Evolutionary conservation across 164 flowering plant genomes (phyloP).

Genomic region (Macadamia integrifolia): DNA sequence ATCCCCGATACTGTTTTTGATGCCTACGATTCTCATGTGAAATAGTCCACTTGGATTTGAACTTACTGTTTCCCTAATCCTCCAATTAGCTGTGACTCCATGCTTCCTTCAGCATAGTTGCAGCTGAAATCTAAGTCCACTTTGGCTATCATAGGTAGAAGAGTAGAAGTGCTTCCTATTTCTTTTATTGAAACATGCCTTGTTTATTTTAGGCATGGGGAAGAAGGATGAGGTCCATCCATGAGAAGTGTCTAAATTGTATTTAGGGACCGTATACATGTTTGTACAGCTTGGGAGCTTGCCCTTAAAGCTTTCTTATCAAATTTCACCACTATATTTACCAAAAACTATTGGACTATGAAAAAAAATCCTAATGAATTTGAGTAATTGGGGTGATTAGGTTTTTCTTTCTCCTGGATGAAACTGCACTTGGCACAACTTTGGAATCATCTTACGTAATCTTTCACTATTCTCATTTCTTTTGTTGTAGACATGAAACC

Average conservation of each 20-base stretch:
- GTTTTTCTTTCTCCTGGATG: too few species aligned
- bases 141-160: conserved; percentile 3
- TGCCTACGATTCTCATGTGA: conserved; percentile 38
- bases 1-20: conserved; percentile 53
- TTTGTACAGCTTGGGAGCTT: conserved; percentile 29
- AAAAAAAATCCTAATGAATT: too few species aligned
- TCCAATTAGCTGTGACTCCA: neutral
- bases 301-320: neutral
- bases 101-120: neutral
- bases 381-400: too few species aligned
- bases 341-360: too few species aligned
- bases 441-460: too few species aligned
- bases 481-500: too few species aligned
- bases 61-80: neutral
- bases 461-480: too few species aligned
- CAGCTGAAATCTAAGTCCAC: neutral
- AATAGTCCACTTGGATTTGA: conserved; percentile 5
- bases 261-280: conserved; percentile 35
- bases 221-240: conserved; percentile 23
- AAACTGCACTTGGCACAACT: too few species aligned
- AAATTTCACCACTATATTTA: too few species aligned
- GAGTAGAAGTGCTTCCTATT: neutral
- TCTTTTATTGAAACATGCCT: conserved; percentile 21
- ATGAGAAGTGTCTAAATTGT: conserved; percentile 25
- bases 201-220: conserved; percentile 20